Evolutionary conservation across 1,284 basidiomycete genomes (phyloP).

Genomic region (Ustilago crameri): DNA sequence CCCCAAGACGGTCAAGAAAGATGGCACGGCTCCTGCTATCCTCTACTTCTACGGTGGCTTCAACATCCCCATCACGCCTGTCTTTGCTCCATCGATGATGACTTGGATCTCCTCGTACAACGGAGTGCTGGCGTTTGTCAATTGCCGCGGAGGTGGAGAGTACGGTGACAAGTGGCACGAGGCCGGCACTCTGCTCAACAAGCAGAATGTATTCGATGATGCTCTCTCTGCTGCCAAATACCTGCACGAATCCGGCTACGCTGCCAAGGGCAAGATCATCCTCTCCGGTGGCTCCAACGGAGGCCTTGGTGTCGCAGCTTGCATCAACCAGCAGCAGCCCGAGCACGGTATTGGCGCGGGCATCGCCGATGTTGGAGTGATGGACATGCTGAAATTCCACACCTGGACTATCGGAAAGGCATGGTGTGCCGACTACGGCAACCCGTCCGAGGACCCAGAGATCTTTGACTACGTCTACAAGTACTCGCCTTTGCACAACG

Average conservation of each 20-base stretch:
- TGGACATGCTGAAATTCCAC: conserved; percentile 75
- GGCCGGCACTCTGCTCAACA: conserved; percentile 61
- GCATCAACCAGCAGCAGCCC: conserved; percentile 80
- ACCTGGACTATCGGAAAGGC: conserved; percentile 73
- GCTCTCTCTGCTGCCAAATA: conserved; percentile 73
- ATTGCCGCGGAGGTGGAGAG: conserved; percentile 79
- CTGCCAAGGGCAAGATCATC: conserved; percentile 77
- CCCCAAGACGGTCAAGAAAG: conserved; percentile 77
- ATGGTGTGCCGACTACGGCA: conserved; percentile 85
- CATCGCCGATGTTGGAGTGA: conserved; percentile 71
- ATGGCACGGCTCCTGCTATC: conserved; percentile 81
- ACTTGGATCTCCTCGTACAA: conserved; percentile 81
- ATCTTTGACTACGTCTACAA: conserved; percentile 62
- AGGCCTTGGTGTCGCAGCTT: conserved; percentile 81
- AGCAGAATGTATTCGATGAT: conserved; percentile 80
- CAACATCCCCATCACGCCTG: conserved; percentile 77
- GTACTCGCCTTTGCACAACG: conserved; percentile 66
- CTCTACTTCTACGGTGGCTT: conserved; percentile 76
- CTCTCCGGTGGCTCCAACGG: conserved; percentile 73
- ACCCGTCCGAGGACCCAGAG: conserved; percentile 72
- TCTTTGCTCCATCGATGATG: conserved; percentile 79
- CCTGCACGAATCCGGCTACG: conserved; percentile 79
- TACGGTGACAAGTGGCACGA: conserved; percentile 77
- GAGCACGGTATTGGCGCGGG: conserved; percentile 77
- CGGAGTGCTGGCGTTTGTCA: conserved; percentile 76